Conservation (phyloP, 495 filamentous ascomycete genomes). For the Thermothielavioides terrestris region DNA sequence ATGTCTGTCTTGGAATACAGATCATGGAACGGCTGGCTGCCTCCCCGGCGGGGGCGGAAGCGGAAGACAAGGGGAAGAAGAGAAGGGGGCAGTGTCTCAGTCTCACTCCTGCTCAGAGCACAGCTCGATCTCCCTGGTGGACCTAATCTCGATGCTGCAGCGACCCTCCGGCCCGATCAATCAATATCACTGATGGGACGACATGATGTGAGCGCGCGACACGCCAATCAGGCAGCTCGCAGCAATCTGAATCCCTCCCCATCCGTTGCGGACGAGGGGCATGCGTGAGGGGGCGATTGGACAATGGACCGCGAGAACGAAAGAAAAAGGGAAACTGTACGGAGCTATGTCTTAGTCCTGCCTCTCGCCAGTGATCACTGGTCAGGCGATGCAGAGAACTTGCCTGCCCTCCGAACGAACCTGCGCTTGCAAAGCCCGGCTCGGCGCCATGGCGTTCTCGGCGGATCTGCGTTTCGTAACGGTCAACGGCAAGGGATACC, state of each 20-base stretch:
- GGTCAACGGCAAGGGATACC: background rate
- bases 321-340: too few relatives aligned
- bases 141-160: constrained; percentile 26
- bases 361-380: too few relatives aligned
- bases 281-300: too few relatives aligned
- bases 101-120: background rate
- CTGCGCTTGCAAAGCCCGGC: too few relatives aligned
- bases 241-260: background rate
- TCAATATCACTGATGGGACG: constrained; percentile 4
- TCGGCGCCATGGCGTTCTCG: too few relatives aligned
- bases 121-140: constrained; percentile 4
- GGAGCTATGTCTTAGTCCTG: too few relatives aligned
- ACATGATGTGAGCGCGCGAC: constrained; percentile 7
- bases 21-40: constrained; percentile 1
- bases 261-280: background rate
- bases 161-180: constrained; percentile 3
- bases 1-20: background rate
- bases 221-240: background rate
- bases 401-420: too few relatives aligned
- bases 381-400: too few relatives aligned
- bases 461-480: background rate
- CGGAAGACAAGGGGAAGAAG: background rate
- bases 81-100: background rate
- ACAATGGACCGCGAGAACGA: too few relatives aligned
- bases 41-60: background rate